Evolutionary conservation across 2,329 filamentous ascomycete genomes (phyloP).

Genomic region (Microdochium nivale): DNA sequence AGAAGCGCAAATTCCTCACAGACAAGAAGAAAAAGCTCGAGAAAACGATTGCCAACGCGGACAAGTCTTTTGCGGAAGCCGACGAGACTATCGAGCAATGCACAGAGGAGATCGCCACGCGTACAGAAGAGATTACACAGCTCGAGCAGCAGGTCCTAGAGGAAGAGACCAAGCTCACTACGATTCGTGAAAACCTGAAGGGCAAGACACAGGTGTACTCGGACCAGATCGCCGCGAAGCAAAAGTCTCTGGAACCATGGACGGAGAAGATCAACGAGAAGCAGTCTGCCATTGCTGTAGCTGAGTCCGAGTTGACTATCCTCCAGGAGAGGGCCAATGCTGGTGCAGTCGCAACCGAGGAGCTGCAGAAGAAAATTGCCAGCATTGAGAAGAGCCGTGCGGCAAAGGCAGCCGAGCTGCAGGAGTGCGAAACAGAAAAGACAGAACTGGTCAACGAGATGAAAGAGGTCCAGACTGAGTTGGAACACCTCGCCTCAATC

Average conservation of each 20-base stretch:
- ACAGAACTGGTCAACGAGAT: slow-evolving; percentile 66
- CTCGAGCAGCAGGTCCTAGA: slow-evolving; percentile 68
- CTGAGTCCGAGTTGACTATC: slow-evolving; percentile 89
- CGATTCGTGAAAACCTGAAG: slow-evolving; percentile 81
- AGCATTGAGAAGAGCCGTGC: slow-evolving; percentile 63
- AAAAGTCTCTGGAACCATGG: slow-evolving; percentile 94
- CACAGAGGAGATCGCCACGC: slow-evolving; percentile 66
- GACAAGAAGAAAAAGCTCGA: slow-evolving; percentile 94
- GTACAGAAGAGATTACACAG: slow-evolving; percentile 62
- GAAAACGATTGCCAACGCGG: slow-evolving; percentile 72
- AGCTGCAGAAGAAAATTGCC: slow-evolving; percentile 71
- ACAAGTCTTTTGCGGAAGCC: slow-evolving; percentile 65
- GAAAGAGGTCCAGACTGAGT: slow-evolving; percentile 60
- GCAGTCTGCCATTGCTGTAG: slow-evolving; percentile 86
- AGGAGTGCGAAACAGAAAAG: slow-evolving; percentile 67
- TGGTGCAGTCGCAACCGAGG: slow-evolving; percentile 73
- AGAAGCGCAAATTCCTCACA: slow-evolving; percentile 89
- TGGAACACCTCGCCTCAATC: slow-evolving; percentile 63
- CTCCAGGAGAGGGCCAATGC: slow-evolving; percentile 83
- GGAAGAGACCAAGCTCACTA: slow-evolving; percentile 74
- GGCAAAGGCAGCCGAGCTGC: slow-evolving; percentile 65
- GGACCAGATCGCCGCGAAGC: slow-evolving; percentile 83
- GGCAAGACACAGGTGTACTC: slow-evolving; percentile 95
- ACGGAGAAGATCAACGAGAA: slow-evolving; percentile 95
- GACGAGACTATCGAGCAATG: slow-evolving; percentile 72